phyloP scores from a whole-genome alignment of 371 early-diverging fungal species.

The Mucor velutinosus region DNA sequence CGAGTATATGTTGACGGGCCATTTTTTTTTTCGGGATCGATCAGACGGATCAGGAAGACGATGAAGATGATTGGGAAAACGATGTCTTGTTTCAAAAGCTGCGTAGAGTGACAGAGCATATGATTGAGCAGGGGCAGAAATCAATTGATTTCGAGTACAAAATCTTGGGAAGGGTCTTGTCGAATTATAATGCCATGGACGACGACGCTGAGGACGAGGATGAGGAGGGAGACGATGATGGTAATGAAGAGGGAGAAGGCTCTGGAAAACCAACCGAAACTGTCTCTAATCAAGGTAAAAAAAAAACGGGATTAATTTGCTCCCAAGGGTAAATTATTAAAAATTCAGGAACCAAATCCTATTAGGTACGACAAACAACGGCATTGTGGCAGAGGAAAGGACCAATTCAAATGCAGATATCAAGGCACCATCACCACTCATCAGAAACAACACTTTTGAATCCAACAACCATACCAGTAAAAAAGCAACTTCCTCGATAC shows the following conservation, averaged over 20 bases:
- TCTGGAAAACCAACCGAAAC: not conserved
- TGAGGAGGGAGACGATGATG: not conserved
- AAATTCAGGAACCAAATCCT: not conserved
- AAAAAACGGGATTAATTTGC: not conserved
- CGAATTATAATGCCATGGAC: conserved; percentile 25
- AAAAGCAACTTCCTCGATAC: not conserved
- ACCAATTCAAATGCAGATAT: not conserved
- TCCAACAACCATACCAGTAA: not conserved
- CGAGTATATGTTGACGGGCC: not conserved
- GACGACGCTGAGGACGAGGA: conserved; percentile 10
- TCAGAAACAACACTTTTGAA: not conserved
- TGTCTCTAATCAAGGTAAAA: not conserved
- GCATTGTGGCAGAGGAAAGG: not conserved
- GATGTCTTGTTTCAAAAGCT: conserved; percentile 42
- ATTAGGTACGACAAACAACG: not conserved
- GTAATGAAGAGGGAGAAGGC: not conserved
- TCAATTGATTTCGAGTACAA: conserved; percentile 46
- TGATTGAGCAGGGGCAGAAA: conserved; percentile 46
- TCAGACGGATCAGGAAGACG: conserved; percentile 2
- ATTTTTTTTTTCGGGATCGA: not conserved
- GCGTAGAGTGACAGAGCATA: conserved; percentile 37
- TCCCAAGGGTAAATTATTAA: not conserved
- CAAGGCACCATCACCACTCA: not conserved
- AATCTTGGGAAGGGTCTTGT: conserved; percentile 40
- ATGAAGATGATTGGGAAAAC: conserved; percentile 47